These are phyloP conservation scores for Prunus padus DNA, from an alignment of 306 rosid genomes.

Conservation along the genomic window DNA sequence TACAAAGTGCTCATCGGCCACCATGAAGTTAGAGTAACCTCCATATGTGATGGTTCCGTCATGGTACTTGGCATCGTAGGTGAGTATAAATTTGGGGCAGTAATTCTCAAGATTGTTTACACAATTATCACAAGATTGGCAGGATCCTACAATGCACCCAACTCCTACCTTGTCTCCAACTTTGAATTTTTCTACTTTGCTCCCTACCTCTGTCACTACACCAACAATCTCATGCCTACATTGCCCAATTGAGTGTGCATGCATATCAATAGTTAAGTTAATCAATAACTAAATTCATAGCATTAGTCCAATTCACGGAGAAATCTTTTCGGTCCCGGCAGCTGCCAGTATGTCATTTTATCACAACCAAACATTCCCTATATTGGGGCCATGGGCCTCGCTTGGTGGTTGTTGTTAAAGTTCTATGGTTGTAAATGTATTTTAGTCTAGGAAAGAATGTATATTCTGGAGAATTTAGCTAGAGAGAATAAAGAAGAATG, in stretches of 20 bases:
- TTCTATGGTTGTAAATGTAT: no score
- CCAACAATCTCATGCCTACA: conserved; percentile 24
- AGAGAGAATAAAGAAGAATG: no score
- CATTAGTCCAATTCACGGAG: no score
- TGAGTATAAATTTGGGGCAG: not conserved
- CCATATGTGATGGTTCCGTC: conserved; percentile 9
- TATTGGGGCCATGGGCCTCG: no score
- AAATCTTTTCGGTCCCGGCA: no score
- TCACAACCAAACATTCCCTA: no score
- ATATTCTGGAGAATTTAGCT: no score
- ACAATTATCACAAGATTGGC: conserved; percentile 6
- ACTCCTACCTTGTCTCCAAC: conserved; percentile 23
- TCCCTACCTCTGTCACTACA: conserved; percentile 14
- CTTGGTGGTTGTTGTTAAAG: no score
- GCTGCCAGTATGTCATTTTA: no score
- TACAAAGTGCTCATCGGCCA: not conserved
- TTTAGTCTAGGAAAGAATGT: no score
- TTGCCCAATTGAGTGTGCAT: not conserved
- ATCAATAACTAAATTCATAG: no score
- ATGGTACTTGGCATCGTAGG: not conserved
- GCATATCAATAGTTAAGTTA: not conserved
- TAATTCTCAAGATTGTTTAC: not conserved
- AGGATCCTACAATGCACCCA: conserved; percentile 8
- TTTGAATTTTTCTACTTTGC: conserved; percentile 1
- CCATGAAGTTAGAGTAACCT: conserved; percentile 15